Evolutionary conservation across 2,329 filamentous ascomycete genomes (phyloP).

Genomic region (Chrysosporium queenslandicum): DNA sequence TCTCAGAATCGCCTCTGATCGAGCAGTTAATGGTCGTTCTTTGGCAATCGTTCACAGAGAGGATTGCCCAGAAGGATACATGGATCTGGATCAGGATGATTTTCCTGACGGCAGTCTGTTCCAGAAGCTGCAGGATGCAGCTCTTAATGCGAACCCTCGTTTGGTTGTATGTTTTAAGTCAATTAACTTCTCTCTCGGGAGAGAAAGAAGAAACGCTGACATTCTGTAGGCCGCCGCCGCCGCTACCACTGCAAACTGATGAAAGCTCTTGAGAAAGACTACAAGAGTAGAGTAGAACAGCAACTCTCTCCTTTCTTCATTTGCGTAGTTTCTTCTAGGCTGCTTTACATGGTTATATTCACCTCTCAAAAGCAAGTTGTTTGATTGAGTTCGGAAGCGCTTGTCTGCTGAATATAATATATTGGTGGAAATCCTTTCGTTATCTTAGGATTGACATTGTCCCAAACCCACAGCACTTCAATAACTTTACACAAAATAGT

Average conservation of each 20-base stretch:
- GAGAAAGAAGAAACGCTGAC: not conserved
- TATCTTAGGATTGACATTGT: too few species aligned
- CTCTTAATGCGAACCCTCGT: slow-evolving; percentile 46
- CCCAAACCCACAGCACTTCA: too few species aligned
- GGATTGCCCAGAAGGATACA: slow-evolving; percentile 26
- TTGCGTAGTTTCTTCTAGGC: too few species aligned
- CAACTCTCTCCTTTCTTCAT: too few species aligned
- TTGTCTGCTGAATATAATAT: too few species aligned
- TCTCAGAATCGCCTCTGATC: slow-evolving; percentile 24
- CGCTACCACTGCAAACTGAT: not conserved
- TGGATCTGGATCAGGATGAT: slow-evolving; percentile 31
- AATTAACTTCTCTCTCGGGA: not conserved
- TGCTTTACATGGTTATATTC: too few species aligned
- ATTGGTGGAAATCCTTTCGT: too few species aligned
- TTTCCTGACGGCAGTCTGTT: slow-evolving; percentile 24
- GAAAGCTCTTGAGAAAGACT: not conserved
- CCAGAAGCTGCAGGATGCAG: slow-evolving; percentile 49
- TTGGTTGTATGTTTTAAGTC: not conserved
- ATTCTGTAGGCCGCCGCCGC: not conserved
- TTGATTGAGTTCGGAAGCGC: too few species aligned
- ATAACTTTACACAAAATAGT: too few species aligned
- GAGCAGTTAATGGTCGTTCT: slow-evolving; percentile 25
- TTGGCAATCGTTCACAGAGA: slow-evolving; percentile 27
- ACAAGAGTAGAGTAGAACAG: too few species aligned
- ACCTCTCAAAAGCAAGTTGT: too few species aligned